phyloP scores from a whole-genome alignment of 106 monocot genomes.

The Dendrobium catenatum region DNA sequence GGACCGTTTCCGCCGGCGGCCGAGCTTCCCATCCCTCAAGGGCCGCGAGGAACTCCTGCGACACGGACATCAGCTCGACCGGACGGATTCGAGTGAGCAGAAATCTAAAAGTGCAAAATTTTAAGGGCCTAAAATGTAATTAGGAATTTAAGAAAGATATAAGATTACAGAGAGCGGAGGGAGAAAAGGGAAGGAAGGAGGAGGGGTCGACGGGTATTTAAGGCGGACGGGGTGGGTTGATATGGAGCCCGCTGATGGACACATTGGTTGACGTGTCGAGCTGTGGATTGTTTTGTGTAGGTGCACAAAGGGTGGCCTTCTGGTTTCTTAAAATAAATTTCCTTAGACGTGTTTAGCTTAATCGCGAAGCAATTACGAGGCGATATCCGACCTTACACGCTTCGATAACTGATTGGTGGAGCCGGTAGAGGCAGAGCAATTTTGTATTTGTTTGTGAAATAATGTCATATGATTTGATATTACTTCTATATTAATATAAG shows the following conservation, averaged over 20 bases:
- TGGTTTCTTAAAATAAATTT: not conserved
- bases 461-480: no score
- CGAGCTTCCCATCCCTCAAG: slow-evolving; percentile 5
- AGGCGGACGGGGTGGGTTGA: not conserved
- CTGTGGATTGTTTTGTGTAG: not conserved
- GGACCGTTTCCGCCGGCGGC: not conserved
- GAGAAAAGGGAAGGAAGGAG: slow-evolving; percentile 58
- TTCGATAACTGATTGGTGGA: not conserved
- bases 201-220: slow-evolving; percentile 43
- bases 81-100: not conserved
- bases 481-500: no score
- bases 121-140: not conserved
- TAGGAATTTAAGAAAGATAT: not conserved
- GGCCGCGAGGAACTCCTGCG: not conserved
- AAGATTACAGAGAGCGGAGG: not conserved
- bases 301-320: not conserved
- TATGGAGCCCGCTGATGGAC: slow-evolving; percentile 7
- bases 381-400: not conserved
- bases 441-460: no score
- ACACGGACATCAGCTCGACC: not conserved
- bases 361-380: slow-evolving; percentile 17
- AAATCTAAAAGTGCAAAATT: not conserved
- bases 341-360: slow-evolving; percentile 13
- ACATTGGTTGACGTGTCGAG: slow-evolving; percentile 1
- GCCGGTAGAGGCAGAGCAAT: not conserved